Evolutionary conservation across 2,329 filamentous ascomycete species (phyloP).

Genomic region (Alternaria infectoria): DNA sequence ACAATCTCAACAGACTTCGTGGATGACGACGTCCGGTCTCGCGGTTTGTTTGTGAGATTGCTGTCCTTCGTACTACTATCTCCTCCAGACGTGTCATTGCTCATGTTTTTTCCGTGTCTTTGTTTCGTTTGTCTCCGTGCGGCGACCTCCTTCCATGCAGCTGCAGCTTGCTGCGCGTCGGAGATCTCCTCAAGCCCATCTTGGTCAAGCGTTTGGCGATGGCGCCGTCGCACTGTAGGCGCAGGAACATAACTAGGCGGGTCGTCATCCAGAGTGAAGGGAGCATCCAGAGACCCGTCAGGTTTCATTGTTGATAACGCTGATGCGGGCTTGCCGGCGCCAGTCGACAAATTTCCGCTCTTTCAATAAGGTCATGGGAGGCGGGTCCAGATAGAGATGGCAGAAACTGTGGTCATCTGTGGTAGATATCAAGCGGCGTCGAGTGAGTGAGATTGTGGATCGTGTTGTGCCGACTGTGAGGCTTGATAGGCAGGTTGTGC

Average conservation of each 20-base stretch:
- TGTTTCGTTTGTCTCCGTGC: neutral
- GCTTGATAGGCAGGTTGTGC: neutral
- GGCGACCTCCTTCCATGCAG: slow-evolving; percentile 6
- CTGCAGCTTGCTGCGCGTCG: neutral
- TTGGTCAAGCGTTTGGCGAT: slow-evolving; percentile 5
- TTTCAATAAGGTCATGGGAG: neutral
- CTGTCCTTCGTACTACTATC: neutral
- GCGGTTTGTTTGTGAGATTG: neutral
- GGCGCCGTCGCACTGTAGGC: neutral
- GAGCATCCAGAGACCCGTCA: slow-evolving; percentile 6
- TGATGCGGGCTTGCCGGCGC: neutral
- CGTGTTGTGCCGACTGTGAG: neutral
- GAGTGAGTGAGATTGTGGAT: neutral
- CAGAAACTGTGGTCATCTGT: neutral
- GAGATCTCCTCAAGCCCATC: slow-evolving; percentile 8
- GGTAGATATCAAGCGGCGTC: neutral
- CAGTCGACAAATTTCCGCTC: neutral
- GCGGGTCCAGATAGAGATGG: neutral
- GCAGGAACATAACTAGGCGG: neutral
- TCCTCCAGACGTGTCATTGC: neutral
- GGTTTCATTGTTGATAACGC: slow-evolving; percentile 1
- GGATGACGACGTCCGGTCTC: neutral
- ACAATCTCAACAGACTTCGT: slow-evolving; percentile 1
- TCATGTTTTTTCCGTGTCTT: neutral
- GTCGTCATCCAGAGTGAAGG: slow-evolving; percentile 4